phyloP scores from a whole-genome alignment of 768 basidiomycete species.

The Tephrocybe sp. region DNA sequence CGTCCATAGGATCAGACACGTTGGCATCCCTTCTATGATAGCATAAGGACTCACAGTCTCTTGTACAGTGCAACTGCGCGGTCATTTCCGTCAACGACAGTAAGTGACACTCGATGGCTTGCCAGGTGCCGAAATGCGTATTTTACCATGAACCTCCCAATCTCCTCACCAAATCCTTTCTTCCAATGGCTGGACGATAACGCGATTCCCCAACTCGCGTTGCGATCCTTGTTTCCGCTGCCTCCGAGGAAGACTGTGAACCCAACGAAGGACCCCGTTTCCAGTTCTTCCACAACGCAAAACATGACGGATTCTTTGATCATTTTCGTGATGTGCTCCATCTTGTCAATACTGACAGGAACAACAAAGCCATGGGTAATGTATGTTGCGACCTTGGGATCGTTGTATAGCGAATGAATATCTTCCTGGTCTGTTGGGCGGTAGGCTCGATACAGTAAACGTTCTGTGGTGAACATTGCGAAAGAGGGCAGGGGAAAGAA shows the following conservation, averaged over 20 bases:
- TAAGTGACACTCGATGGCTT: conserved; percentile 38
- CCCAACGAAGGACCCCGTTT: conserved; percentile 9
- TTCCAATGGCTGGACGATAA: conserved; percentile 29
- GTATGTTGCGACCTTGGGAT: not conserved
- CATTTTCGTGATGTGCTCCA: conserved; percentile 3
- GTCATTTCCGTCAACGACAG: conserved; percentile 34
- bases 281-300: conserved; percentile 17
- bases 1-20: not conserved
- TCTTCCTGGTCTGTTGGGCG: too few relatives aligned
- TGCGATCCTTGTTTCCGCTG: conserved; percentile 13
- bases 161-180: conserved; percentile 40
- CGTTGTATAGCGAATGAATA: not conserved
- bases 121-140: conserved; percentile 36
- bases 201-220: conserved; percentile 6
- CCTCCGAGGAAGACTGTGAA: conserved; percentile 12
- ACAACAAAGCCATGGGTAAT: conserved; percentile 1
- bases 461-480: too few relatives aligned
- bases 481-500: too few relatives aligned
- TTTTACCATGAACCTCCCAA: conserved; percentile 36
- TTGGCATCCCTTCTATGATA: not conserved
- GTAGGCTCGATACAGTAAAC: too few relatives aligned
- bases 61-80: conserved; percentile 37
- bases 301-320: conserved; percentile 11
- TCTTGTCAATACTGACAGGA: not conserved
- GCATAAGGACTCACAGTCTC: conserved; percentile 32